Percentiles rank a stretch among this genome's conserved stretches.
Evolutionary conservation across 2,329 filamentous ascomycete species (phyloP).

Genomic region (Atkinsonella texensis): DNA sequence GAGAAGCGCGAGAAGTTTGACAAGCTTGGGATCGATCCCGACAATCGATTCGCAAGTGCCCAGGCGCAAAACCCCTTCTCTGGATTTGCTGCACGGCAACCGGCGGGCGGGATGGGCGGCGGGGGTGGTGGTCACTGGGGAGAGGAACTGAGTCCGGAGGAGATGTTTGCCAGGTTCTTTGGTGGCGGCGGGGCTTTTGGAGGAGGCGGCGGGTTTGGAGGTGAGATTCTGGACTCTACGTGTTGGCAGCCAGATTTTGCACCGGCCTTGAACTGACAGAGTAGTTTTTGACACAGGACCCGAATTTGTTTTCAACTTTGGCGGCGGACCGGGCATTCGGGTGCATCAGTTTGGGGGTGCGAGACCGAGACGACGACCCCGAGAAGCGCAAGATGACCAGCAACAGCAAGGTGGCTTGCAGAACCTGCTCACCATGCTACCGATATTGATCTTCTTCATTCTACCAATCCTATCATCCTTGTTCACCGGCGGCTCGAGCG

Average conservation of each 20-base stretch:
- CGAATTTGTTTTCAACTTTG: conserved; percentile 91
- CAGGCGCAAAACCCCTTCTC: conserved; percentile 51
- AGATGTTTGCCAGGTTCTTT: conserved; percentile 96
- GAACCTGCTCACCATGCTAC: conserved; percentile 64
- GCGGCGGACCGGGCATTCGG: conserved; percentile 78
- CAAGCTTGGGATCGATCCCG: conserved; percentile 81
- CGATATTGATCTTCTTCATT: conserved; percentile 80
- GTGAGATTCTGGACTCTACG: conserved; percentile 15
- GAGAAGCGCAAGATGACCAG: conserved; percentile 43
- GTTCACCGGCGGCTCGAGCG: conserved; percentile 42
- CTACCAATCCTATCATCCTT: conserved; percentile 73
- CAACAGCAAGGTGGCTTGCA: conserved; percentile 40
- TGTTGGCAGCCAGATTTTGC: not conserved
- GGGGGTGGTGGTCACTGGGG: conserved; percentile 59
- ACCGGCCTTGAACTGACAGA: conserved; percentile 11
- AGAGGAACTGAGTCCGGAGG: conserved; percentile 89
- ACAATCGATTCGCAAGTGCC: conserved; percentile 65
- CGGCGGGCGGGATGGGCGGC: conserved; percentile 31
- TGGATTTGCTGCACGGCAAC: conserved; percentile 40
- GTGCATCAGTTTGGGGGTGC: conserved; percentile 91
- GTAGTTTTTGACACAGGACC: conserved; percentile 62
- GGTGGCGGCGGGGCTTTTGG: conserved; percentile 56
- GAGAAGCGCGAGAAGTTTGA: conserved; percentile 82
- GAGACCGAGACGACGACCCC: conserved; percentile 63
- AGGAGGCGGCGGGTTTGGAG: conserved; percentile 45